These are phyloP conservation scores for Penicillium sp. DNA, from an alignment of 2,329 filamentous ascomycete genomes.

Conservation along the genomic window DNA sequence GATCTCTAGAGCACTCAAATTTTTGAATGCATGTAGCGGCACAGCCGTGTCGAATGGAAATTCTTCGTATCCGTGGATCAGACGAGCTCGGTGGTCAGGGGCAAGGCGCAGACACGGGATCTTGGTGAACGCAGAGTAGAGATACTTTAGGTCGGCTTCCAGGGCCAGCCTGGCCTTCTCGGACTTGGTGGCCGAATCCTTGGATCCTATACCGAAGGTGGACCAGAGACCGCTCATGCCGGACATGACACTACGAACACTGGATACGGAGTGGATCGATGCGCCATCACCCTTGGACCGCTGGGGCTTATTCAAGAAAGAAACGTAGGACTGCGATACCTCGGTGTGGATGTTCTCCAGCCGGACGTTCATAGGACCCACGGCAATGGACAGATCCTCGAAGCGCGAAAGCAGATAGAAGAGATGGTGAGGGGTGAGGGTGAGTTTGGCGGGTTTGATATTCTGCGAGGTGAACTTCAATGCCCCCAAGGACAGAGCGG, in stretches of 20 bases:
- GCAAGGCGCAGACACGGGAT: slow-evolving; percentile 85
- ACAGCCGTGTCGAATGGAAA: slow-evolving; percentile 98
- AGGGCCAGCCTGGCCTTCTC: slow-evolving; percentile 85
- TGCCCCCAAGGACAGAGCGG: slow-evolving; percentile 79
- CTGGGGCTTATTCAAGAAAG: slow-evolving; percentile 80
- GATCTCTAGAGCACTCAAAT: slow-evolving; percentile 86
- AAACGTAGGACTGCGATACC: slow-evolving; percentile 82
- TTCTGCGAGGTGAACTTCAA: slow-evolving; percentile 78
- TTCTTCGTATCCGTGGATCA: slow-evolving; percentile 92
- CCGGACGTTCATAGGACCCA: slow-evolving; percentile 93
- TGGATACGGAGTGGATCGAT: slow-evolving; percentile 92
- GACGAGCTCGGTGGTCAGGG: slow-evolving; percentile 83
- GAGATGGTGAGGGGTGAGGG: slow-evolving; percentile 89
- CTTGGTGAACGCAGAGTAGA: slow-evolving; percentile 98
- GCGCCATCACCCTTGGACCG: slow-evolving; percentile 78
- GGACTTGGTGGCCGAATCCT: slow-evolving; percentile 71
- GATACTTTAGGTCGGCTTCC: slow-evolving; percentile 83
- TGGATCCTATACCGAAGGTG: slow-evolving; percentile 74
- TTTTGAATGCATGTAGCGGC: slow-evolving; percentile 95
- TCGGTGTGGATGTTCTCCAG: slow-evolving; percentile 91
- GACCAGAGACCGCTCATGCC: slow-evolving; percentile 93
- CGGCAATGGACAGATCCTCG: slow-evolving; percentile 82
- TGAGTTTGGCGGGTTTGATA: slow-evolving; percentile 84
- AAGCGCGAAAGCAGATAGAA: slow-evolving; percentile 95
- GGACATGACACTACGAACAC: slow-evolving; percentile 94